phyloP scores from a whole-genome alignment of 495 filamentous ascomycete genomes.

The Penicillium odoratum region DNA sequence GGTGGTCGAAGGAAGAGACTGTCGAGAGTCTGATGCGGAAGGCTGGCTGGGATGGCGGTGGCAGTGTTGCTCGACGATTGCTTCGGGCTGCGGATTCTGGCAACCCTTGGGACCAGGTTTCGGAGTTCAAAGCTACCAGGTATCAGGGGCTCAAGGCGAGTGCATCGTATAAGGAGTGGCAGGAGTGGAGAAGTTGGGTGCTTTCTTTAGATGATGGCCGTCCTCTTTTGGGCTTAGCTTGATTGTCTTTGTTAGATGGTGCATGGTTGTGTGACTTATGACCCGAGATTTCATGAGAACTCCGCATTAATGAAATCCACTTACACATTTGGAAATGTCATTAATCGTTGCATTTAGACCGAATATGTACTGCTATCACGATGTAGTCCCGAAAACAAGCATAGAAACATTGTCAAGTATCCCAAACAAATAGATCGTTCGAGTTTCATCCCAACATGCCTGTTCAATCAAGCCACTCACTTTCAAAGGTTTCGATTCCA shows the following conservation, averaged over 20 bases:
- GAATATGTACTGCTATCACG: background rate
- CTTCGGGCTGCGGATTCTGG: slow-evolving; percentile 27
- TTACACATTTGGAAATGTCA: background rate
- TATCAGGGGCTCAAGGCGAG: slow-evolving; percentile 79
- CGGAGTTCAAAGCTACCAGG: slow-evolving; percentile 67
- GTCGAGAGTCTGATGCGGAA: slow-evolving; percentile 89
- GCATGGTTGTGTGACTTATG: background rate
- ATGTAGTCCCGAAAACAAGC: background rate
- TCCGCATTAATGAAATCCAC: background rate
- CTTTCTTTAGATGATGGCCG: slow-evolving; percentile 40
- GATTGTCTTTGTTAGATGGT: background rate
- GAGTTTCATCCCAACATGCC: background rate
- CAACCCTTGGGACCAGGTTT: slow-evolving; percentile 68
- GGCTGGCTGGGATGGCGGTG: slow-evolving; percentile 70
- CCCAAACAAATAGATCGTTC: background rate
- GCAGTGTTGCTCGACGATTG: slow-evolving; percentile 52
- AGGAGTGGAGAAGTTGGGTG: slow-evolving; percentile 75
- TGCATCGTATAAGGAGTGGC: slow-evolving; percentile 70
- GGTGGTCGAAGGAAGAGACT: slow-evolving; percentile 94
- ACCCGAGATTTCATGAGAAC: background rate
- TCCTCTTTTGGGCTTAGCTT: slow-evolving; percentile 21
- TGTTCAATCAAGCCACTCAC: slow-evolving; percentile 12
- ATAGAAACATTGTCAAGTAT: background rate
- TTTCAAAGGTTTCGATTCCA: slow-evolving; percentile 47
- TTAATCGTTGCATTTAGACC: slow-evolving; percentile 4